Base-by-base conservation (phyloP, 2,329 filamentous ascomycete species). In the Ophiostoma fasciatum region DNA sequence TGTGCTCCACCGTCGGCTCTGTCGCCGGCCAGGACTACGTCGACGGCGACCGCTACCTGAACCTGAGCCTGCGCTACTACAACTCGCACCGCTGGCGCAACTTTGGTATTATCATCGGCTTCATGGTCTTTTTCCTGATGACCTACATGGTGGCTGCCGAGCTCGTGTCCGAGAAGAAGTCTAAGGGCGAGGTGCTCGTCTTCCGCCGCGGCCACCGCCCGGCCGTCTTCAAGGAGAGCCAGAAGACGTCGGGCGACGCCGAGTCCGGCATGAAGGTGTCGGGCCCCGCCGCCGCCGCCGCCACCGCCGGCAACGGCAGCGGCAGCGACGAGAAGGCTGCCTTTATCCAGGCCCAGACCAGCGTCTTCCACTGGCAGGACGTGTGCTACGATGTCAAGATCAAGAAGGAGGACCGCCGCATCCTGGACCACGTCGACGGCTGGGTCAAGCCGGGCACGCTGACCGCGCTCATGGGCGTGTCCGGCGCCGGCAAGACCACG, bases 361-460 rank as follows among this genome's bases (percentile, higher is more conserved):
- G 81, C n/a, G 74, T 87, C 42, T 92, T 92, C 64, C 81, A 85
- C 50, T 93, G 84, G 84, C 70, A 78, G 46, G 68, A 88, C 47
- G 78, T 93, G 3, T 85, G 78, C 59, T 94, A 71, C 49, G 65
- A 75, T 39, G 63, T 76, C 56, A 79, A 82, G 56, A 87, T 93
- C 59, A 93, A 92, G 63, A 64, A 65, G 9, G 75, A 88, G 48
- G 61, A 66, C 2, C 71, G 84, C 15, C 74, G 78, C 33, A 81
- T 94, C 49, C 62, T 94, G 41, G 78, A 94, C 48, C 65, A 90
- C 44, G 82, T 94, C n/a, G 82, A 92, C 50, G 87, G 87, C 22
- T 94, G 83, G 82, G 84, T 94, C 40, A 90, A 92, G 57, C 87
- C 87, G 4, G 87, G 87, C 42, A 93, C 83, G 14, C 57, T 93